Base-by-base conservation (phyloP, 768 basidiomycete genomes). In the Termitomyces sp. region DNA sequence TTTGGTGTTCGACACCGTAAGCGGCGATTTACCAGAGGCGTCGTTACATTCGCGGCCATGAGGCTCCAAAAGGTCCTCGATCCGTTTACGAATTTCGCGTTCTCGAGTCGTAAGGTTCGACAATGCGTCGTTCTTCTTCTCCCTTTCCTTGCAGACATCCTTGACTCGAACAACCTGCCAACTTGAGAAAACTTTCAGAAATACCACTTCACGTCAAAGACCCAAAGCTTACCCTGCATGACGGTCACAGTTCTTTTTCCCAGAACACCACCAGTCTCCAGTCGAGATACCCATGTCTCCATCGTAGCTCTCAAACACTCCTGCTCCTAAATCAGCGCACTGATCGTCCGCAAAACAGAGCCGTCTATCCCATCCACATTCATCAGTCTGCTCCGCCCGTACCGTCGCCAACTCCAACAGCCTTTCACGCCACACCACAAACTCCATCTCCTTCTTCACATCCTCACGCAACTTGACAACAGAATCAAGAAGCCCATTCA, bases 281-380 rank as follows among this genome's bases (percentile, higher is more conserved):
- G 69, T 50, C 4, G 52, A 23, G n/a, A 73, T 74, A 58, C 77
- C 76, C 26, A 59, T 68, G 32, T 68, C 67, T 47, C 67, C 64
- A 32, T 86, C 86, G 61, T 92, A 91, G 65, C 84, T 87, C 68
- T 91, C 87, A 65, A 91, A 64, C 28, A 86, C 88, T 16, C 80
- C 82, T 2, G 72, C 75, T 9, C 84, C 88, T 70, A 85, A 88
- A 51, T 87, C 88, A 40, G 74, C 79, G 78, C 85, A 92, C 68
- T 91, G 89, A 58, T 86, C 85, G 50, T 93, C 89, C n/a, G 87
- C 87, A 68, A 88, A 87, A 60, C 89, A 89, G 26, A 97, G 77
- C 33, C 94, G 79, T 65, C 87, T 86, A 70, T 97, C 94, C 86
- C 93, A 95, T 5, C 95, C 93, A 71, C 94, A 97, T 64, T 84